A percentile compares a stretch with the other conserved stretches of the same genome.
Evolutionary conservation across 257 asterid genomes (phyloP).

Genomic region (Solanum virginianum): DNA sequence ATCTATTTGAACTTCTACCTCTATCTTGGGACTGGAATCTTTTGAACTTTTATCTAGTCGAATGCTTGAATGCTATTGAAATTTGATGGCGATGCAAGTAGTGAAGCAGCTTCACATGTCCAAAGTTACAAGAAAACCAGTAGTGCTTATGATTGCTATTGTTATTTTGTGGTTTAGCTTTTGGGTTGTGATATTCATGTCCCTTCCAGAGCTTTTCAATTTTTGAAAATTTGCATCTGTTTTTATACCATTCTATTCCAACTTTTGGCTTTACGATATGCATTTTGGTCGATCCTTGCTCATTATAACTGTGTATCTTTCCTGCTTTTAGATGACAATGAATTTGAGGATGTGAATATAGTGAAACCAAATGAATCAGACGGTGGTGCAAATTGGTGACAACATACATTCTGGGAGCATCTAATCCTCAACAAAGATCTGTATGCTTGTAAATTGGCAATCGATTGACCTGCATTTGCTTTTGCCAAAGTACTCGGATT

Average conservation of each 20-base stretch:
- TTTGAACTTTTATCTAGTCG: background rate
- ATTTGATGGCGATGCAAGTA: background rate
- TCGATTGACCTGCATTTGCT: background rate
- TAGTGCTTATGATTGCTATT: background rate
- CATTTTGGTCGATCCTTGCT: background rate
- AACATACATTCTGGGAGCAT: background rate
- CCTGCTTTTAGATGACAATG: slow-evolving; percentile 40
- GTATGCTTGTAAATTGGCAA: background rate
- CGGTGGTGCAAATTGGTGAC: slow-evolving; percentile 32
- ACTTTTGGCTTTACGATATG: background rate
- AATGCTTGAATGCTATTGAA: background rate
- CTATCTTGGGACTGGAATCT: background rate
- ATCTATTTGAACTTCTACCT: background rate
- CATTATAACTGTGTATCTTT: background rate
- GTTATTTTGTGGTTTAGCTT: background rate
- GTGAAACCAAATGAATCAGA: slow-evolving; percentile 42
- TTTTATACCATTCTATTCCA: background rate
- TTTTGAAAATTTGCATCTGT: background rate
- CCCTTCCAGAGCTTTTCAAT: background rate
- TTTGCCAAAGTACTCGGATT: background rate
- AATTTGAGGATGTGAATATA: slow-evolving; percentile 62
- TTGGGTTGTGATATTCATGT: background rate
- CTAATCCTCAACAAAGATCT: background rate
- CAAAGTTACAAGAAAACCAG: background rate
- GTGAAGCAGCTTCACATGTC: background rate